phyloP scores from a whole-genome alignment of 768 basidiomycete genomes.

The Leccinum disarticulatum region DNA sequence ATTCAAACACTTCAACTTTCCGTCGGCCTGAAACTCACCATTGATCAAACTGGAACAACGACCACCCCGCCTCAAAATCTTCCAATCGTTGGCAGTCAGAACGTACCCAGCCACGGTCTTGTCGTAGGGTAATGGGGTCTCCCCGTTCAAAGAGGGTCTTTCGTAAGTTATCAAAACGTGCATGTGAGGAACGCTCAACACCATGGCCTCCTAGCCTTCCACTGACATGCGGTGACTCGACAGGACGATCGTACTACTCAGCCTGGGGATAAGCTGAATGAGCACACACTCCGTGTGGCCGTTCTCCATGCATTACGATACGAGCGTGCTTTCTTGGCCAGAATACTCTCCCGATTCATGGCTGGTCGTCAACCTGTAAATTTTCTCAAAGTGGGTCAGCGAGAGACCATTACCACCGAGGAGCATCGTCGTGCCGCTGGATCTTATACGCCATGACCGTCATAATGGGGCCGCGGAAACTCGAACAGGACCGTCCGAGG shows the following conservation, averaged over 20 bases:
- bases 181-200: too few species aligned
- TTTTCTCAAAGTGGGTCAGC: constrained; percentile 41
- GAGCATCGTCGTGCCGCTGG: constrained; percentile 39
- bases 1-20: too few species aligned
- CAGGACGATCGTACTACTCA: too few species aligned
- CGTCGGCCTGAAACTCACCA: too few species aligned
- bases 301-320: constrained; percentile 52
- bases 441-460: constrained; percentile 18
- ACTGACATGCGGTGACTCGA: too few species aligned
- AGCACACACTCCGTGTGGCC: constrained; percentile 44
- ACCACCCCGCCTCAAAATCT: too few species aligned
- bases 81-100: too few species aligned
- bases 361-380: constrained; percentile 35
- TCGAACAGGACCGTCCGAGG: background rate
- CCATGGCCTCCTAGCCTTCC: too few species aligned
- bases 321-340: constrained; percentile 19
- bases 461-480: background rate
- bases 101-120: too few species aligned
- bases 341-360: background rate
- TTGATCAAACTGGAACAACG: too few species aligned
- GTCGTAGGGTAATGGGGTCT: background rate
- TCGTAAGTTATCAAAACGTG: too few species aligned
- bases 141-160: too few species aligned
- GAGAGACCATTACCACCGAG: constrained; percentile 17
- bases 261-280: constrained; percentile 40